Conservation (phyloP, 2,329 filamentous ascomycete species). For the Cyclaneusma minus region DNA sequence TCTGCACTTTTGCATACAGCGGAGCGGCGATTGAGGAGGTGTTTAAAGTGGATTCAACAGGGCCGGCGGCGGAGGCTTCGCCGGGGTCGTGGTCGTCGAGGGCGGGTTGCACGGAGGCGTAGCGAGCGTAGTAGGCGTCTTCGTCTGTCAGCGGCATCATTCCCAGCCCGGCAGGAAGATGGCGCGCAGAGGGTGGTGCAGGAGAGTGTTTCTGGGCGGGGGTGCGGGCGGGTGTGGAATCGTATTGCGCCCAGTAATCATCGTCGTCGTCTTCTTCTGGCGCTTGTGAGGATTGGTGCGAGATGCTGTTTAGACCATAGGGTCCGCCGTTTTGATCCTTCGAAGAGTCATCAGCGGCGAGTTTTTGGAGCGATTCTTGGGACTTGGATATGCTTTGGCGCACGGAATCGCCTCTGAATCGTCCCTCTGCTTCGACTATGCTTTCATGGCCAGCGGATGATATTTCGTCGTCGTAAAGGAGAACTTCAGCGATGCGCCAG, state of each 20-base stretch:
- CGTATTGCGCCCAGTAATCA: slow-evolving; percentile 69
- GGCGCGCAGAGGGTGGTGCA: slow-evolving; percentile 27
- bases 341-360: too few relatives aligned
- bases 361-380: too few relatives aligned
- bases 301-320: slow-evolving; percentile 1
- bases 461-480: slow-evolving; percentile 38
- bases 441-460: slow-evolving; percentile 32
- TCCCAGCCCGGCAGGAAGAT: slow-evolving; percentile 9
- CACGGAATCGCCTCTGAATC: slow-evolving; percentile 24
- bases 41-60: slow-evolving; percentile 28
- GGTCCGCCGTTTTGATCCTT: slow-evolving; percentile 1
- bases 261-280: slow-evolving; percentile 56
- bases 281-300: slow-evolving; percentile 10
- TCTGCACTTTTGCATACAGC: slow-evolving; percentile 13
- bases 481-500: slow-evolving; percentile 61
- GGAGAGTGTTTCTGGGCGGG: slow-evolving; percentile 47
- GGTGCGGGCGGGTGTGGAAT: slow-evolving; percentile 51
- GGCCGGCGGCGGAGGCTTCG: slow-evolving; percentile 32
- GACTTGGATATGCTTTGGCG: too few relatives aligned
- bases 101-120: slow-evolving; percentile 64
- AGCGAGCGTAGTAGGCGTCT: slow-evolving; percentile 61
- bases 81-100: slow-evolving; percentile 74
- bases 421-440: slow-evolving; percentile 45
- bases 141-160: too few relatives aligned
- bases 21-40: slow-evolving; percentile 22